These are phyloP conservation scores for Corylus americana DNA, from an alignment of 306 rosid species.

Conservation along the genomic window DNA sequence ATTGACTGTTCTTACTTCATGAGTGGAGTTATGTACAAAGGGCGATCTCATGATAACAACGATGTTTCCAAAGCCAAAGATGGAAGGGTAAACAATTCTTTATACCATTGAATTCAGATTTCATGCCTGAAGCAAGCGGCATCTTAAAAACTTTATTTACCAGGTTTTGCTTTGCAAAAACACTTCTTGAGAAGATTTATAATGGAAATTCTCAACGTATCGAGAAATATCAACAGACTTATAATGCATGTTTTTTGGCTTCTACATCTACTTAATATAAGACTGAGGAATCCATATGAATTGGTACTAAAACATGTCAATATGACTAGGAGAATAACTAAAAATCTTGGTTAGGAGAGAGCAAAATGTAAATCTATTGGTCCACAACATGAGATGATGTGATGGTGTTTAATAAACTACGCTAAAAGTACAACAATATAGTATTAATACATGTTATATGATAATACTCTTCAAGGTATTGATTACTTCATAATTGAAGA, in stretches of 20 bases:
- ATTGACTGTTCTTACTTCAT: not conserved
- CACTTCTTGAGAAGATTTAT: not conserved
- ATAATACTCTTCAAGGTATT: not conserved
- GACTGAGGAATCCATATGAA: not conserved
- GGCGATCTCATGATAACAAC: not conserved
- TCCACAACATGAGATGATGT: not conserved
- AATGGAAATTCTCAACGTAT: not conserved
- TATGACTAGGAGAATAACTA: not conserved
- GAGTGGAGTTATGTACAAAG: not conserved
- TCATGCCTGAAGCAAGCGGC: not conserved
- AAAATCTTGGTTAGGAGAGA: not conserved
- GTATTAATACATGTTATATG: not conserved
- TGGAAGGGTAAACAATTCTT: not conserved
- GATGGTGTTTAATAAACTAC: constrained; percentile 20
- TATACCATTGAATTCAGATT: not conserved
- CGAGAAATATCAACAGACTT: not conserved
- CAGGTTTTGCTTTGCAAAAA: not conserved
- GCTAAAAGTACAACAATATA: not conserved
- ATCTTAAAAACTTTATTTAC: not conserved
- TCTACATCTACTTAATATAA: not conserved
- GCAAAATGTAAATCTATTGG: not conserved
- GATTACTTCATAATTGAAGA: not conserved
- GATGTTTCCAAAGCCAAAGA: not conserved
- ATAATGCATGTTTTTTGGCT: constrained; percentile 14
- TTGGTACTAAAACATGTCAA: not conserved